Percentiles rank a stretch among this genome's conserved stretches.
phyloP scores from a whole-genome alignment of 768 basidiomycete species.

The Leucocoprinus leucothites region DNA sequence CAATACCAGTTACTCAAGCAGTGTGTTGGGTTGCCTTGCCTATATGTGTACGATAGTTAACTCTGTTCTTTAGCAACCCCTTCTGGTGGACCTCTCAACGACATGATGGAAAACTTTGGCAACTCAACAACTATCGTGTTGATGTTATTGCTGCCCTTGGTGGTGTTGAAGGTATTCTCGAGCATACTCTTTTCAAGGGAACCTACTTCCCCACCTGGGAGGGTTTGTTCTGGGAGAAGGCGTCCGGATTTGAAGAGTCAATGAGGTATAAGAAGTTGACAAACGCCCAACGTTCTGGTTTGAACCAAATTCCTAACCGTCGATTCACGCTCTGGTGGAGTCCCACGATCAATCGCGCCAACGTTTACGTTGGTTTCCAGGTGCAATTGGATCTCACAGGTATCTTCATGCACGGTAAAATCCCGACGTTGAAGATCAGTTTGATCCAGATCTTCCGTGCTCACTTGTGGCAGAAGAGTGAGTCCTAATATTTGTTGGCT shows the following conservation, averaged over 20 bases:
- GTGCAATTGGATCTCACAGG: constrained; percentile 98
- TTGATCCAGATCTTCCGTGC: constrained; percentile 99
- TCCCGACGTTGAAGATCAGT: constrained; percentile 96
- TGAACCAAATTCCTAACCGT: constrained; percentile 98
- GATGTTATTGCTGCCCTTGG: constrained; percentile 98
- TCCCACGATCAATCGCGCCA: constrained; percentile 98
- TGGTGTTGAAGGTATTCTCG: constrained; percentile 94
- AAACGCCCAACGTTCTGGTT: constrained; percentile 97
- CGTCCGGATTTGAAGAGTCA: constrained; percentile 93
- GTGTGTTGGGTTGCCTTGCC: constrained; percentile 37
- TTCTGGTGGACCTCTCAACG: constrained; percentile 99
- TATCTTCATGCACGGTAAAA: constrained; percentile 98
- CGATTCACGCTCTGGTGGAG: constrained; percentile 99
- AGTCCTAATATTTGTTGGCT: constrained; percentile 33
- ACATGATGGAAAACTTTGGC: constrained; percentile 95
- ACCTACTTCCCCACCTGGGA: constrained; percentile 99
- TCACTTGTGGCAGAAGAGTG: constrained; percentile 99
- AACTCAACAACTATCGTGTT: constrained; percentile 96
- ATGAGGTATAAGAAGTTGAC: constrained; percentile 97
- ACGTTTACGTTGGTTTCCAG: constrained; percentile 99
- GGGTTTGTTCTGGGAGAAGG: constrained; percentile 98
- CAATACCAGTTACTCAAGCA: constrained; percentile 93
- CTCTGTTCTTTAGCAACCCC: constrained; percentile 62
- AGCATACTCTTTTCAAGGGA: constrained; percentile 96
- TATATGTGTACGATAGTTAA: constrained; percentile 4